Conservation (phyloP, 192 early-diverging fungal genomes). For the Gaertneriomyces semiglobifer region DNA sequence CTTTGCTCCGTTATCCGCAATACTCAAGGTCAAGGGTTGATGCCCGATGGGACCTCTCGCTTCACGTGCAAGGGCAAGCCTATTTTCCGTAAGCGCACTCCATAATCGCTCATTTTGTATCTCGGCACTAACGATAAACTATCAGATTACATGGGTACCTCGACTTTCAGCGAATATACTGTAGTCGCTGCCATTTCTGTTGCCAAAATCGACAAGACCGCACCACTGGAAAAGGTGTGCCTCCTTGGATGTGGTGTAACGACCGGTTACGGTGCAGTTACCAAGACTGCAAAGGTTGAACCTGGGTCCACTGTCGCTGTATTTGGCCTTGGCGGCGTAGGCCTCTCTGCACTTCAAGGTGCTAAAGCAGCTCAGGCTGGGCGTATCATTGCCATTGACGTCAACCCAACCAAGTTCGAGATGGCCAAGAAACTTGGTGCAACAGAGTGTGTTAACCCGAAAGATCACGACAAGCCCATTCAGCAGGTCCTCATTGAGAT, state of each 20-base stretch:
- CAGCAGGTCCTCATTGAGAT: slow-evolving; percentile 82
- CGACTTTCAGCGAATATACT: slow-evolving; percentile 95
- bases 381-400: slow-evolving; percentile 87
- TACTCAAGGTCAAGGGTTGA: slow-evolving; percentile 91
- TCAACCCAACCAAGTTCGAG: slow-evolving; percentile 83
- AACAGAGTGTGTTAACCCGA: slow-evolving; percentile 87
- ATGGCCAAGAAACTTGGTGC: slow-evolving; percentile 76
- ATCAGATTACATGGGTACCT: slow-evolving; percentile 80
- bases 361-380: slow-evolving; percentile 46
- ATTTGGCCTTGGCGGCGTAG: slow-evolving; percentile 95
- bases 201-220: slow-evolving; percentile 77
- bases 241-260: slow-evolving; percentile 95
- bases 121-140: too few relatives aligned
- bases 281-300: slow-evolving; percentile 88
- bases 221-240: slow-evolving; percentile 81
- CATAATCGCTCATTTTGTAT: too few relatives aligned
- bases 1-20: slow-evolving; percentile 85
- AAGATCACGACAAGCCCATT: slow-evolving; percentile 71
- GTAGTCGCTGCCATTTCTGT: slow-evolving; percentile 88
- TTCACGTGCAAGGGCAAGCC: slow-evolving; percentile 87
- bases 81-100: slow-evolving; percentile 55
- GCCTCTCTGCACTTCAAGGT: slow-evolving; percentile 86
- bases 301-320: slow-evolving; percentile 72
- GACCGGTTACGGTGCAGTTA: slow-evolving; percentile 93
- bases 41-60: slow-evolving; percentile 90